These are phyloP conservation scores for Friedmanniomyces simplex DNA, from an alignment of 495 filamentous ascomycete genomes.

Conservation along the genomic window DNA sequence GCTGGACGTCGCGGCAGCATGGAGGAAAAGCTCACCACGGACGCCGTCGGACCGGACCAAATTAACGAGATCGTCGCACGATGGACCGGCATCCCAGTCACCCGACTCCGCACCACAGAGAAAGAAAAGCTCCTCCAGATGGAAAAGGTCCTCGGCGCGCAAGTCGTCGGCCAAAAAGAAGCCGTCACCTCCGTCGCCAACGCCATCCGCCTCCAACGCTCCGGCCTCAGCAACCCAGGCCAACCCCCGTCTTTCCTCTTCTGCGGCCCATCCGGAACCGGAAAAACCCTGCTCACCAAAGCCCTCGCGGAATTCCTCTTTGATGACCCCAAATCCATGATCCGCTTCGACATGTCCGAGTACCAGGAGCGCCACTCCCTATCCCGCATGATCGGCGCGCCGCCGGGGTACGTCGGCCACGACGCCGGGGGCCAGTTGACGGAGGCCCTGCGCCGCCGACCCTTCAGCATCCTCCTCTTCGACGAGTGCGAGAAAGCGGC, in stretches of 20 bases:
- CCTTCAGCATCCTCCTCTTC: conserved; percentile 96
- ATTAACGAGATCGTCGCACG: conserved; percentile 97
- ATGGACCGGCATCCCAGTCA: conserved; percentile 96
- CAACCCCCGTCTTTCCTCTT: conserved; percentile 96
- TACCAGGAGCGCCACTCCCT: conserved; percentile 97
- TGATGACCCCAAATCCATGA: conserved; percentile 95
- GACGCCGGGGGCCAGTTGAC: conserved; percentile 94
- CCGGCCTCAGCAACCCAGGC: conserved; percentile 87
- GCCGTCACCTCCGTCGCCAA: conserved; percentile 91
- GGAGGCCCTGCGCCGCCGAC: conserved; percentile 80
- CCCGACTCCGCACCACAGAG: conserved; percentile 82
- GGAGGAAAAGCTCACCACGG: conserved; percentile 64
- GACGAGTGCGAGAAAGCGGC: conserved; percentile 98
- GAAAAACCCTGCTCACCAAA: conserved; percentile 94
- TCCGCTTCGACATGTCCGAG: conserved; percentile 98
- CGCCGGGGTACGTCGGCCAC: conserved; percentile 93
- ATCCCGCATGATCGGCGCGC: conserved; percentile 94
- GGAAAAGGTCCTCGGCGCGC: conserved; percentile 71
- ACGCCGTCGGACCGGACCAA: conserved; percentile 91
- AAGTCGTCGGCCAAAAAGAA: conserved; percentile 89
- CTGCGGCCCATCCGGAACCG: conserved; percentile 94
- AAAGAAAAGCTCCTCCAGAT: conserved; percentile 95
- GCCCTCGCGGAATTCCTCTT: conserved; percentile 96
- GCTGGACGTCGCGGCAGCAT: conserved; percentile 42
- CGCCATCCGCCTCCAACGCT: conserved; percentile 87